These are phyloP conservation scores for Diatrype stigma DNA, from an alignment of 2,329 filamentous ascomycete genomes.

Conservation along the genomic window DNA sequence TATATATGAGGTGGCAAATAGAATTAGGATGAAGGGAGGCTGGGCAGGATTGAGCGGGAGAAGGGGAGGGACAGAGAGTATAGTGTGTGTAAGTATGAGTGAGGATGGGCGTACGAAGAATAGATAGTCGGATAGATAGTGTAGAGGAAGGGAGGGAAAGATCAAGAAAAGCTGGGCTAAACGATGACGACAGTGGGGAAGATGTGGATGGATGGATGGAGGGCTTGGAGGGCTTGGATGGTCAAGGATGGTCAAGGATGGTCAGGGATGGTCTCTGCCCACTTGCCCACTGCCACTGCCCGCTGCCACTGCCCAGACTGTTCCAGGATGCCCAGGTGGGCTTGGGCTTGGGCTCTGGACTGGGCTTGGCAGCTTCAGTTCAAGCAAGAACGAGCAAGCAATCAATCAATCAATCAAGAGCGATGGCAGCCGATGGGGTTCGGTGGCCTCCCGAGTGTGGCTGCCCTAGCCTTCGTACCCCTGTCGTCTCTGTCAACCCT, in stretches of 20 bases:
- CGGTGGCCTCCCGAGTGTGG: background rate
- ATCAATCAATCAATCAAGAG: no score
- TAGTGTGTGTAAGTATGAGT: no score
- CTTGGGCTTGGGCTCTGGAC: no score
- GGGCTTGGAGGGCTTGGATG: background rate
- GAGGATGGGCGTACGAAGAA: background rate
- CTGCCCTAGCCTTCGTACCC: background rate
- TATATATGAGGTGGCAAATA: background rate
- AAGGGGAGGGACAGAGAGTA: background rate
- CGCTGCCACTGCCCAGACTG: no score
- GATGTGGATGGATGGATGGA: background rate
- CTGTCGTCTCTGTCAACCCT: background rate
- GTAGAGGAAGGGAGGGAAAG: background rate
- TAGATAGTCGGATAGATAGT: background rate
- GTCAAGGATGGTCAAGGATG: no score
- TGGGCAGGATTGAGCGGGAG: background rate
- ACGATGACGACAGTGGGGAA: background rate
- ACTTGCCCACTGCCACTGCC: no score
- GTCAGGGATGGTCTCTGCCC: no score
- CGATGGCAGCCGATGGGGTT: no score
- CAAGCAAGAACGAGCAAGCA: no score
- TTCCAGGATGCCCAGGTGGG: no score
- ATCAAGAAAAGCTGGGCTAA: background rate
- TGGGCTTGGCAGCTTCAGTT: no score
- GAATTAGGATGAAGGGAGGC: background rate